phyloP scores from a whole-genome alignment of 2,329 filamentous ascomycete species.

The Trichoderma breve region DNA sequence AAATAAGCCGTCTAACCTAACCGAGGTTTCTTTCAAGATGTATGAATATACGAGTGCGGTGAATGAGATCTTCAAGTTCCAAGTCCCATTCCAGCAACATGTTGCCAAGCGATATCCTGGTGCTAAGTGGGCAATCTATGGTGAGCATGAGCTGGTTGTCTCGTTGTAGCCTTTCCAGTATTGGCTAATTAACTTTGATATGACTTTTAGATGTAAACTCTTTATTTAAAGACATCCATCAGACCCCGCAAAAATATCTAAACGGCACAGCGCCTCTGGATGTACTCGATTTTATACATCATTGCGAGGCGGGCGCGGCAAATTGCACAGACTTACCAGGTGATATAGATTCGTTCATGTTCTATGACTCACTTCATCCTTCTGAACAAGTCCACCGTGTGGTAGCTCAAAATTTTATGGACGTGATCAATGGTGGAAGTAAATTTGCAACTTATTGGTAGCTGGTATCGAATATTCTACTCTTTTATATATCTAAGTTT shows the following conservation, averaged over 20 bases:
- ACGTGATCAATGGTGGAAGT: background rate
- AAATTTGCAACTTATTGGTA: background rate
- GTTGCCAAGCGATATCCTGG: background rate
- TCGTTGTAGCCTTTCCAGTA: background rate
- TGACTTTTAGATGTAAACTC: background rate
- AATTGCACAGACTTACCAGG: background rate
- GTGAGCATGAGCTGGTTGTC: background rate
- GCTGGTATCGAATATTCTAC: no score
- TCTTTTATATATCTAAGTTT: no score
- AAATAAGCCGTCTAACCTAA: background rate
- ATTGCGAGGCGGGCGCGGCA: background rate
- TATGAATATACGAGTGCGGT: background rate
- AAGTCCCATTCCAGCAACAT: background rate
- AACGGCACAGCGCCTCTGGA: background rate
- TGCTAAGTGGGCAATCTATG: background rate
- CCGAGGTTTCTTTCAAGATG: background rate
- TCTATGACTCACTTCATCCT: background rate
- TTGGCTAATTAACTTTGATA: background rate
- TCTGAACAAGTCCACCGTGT: background rate
- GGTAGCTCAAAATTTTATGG: background rate
- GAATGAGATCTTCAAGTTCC: background rate
- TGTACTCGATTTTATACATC: background rate
- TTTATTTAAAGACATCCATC: background rate
- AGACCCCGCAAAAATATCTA: background rate
- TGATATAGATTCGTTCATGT: background rate